phyloP scores from a whole-genome alignment of 306 rosid genomes.

The Adenanthera pavonina region DNA sequence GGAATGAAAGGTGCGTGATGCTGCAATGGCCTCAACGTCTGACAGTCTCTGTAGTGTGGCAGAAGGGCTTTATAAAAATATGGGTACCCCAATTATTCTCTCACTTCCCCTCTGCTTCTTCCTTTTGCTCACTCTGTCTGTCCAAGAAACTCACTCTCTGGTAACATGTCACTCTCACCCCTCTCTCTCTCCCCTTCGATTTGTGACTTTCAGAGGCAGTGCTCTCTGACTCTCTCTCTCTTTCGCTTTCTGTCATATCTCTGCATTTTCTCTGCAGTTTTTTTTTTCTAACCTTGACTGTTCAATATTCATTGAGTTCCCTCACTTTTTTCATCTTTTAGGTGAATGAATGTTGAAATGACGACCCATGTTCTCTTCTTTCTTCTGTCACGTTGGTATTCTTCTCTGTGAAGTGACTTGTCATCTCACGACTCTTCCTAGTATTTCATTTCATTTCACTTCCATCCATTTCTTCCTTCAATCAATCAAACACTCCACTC shows the following conservation, averaged over 20 bases:
- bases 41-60: neutral
- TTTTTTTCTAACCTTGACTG: conserved; percentile 3
- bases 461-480: neutral
- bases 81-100: conserved; percentile 41
- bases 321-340: neutral
- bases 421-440: conserved; percentile 11
- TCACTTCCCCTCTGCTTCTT: conserved; percentile 2
- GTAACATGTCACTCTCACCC: conserved; percentile 8
- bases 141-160: neutral
- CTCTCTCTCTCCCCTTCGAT: conserved; percentile 5
- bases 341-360: no score
- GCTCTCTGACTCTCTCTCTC: neutral
- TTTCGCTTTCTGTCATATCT: neutral
- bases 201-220: conserved; percentile 31
- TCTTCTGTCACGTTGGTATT: neutral
- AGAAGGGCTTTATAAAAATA: conserved; percentile 16
- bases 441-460: conserved; percentile 1
- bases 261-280: neutral
- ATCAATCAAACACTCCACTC: neutral
- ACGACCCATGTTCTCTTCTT: conserved; percentile 2
- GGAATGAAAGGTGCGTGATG: neutral
- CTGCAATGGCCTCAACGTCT: neutral
- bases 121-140: conserved; percentile 25
- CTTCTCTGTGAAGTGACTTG: conserved; percentile 34
- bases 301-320: neutral